phyloP scores from a whole-genome alignment of 441 rosid species.

The Pelargonium citronellum region DNA sequence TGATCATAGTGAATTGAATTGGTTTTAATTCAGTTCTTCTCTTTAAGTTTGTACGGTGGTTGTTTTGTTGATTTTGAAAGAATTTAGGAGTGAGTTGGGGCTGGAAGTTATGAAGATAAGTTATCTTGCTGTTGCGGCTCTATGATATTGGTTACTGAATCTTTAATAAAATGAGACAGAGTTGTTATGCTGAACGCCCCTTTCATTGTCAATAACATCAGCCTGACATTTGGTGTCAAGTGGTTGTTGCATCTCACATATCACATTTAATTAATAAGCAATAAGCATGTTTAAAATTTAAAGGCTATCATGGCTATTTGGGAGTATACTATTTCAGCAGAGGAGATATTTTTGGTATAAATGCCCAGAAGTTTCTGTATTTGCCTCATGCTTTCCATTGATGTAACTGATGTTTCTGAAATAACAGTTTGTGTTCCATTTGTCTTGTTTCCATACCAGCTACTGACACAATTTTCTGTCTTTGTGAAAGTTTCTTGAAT shows the following conservation, averaged over 20 bases:
- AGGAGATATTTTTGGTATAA: not conserved
- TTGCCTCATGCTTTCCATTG: not conserved
- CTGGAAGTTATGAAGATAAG: not conserved
- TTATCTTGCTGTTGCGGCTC: not conserved
- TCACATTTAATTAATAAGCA: not conserved
- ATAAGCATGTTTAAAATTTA: not conserved
- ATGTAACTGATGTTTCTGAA: not conserved
- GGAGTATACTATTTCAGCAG: not conserved
- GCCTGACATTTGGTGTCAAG: slow-evolving; percentile 4
- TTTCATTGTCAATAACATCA: no score
- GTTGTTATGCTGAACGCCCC: not conserved
- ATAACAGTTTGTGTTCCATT: not conserved
- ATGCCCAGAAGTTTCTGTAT: not conserved
- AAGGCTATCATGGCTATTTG: not conserved
- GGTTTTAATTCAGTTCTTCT: not conserved
- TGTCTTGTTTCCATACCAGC: not conserved
- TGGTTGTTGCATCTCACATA: not conserved
- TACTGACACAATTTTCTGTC: slow-evolving; percentile 10
- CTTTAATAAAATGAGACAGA: not conserved
- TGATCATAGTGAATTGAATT: not conserved
- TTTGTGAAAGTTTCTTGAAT: slow-evolving; percentile 50
- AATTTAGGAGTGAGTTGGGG: not conserved
- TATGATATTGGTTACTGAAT: slow-evolving; percentile 1
- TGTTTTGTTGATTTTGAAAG: not conserved
- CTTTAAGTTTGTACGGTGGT: not conserved